Evolutionary conservation across 139 green algal genomes (phyloP).

Genomic region (Coccomyxa sp.): DNA sequence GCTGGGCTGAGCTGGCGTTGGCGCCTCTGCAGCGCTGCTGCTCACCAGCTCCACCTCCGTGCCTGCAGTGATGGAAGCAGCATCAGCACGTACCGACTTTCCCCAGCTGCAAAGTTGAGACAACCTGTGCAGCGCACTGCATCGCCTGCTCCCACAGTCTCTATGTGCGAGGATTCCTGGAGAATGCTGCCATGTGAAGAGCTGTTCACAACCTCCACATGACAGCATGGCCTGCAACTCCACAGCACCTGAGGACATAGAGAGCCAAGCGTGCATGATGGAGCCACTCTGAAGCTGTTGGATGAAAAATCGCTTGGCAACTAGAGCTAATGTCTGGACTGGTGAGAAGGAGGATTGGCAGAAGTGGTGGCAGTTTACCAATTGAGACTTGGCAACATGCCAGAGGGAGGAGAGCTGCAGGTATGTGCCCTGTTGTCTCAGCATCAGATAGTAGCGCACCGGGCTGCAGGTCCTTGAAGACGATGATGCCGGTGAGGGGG

Average conservation of each 20-base stretch:
- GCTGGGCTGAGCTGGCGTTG: slow-evolving; percentile 10
- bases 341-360: neutral
- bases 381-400: too few species aligned
- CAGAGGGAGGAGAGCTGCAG: too few species aligned
- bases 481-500: slow-evolving; percentile 48
- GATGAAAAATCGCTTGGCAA: neutral
- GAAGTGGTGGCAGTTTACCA: neutral
- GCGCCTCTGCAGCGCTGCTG: slow-evolving; percentile 25
- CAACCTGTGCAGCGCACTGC: neutral
- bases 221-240: neutral
- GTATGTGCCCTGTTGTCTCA: neutral
- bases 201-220: neutral
- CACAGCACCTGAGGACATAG: neutral
- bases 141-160: neutral
- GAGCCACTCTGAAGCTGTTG: neutral
- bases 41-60: slow-evolving; percentile 32
- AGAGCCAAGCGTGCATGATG: neutral
- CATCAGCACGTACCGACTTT: neutral
- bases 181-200: neutral
- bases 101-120: neutral
- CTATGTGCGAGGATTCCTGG: neutral
- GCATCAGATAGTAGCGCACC: slow-evolving; percentile 8
- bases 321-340: neutral
- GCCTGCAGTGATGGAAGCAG: too few species aligned
- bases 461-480: slow-evolving; percentile 55